These are phyloP conservation scores for Pseudogymnoascus sp. DNA, from an alignment of 2,329 filamentous ascomycete genomes.

Conservation along the genomic window DNA sequence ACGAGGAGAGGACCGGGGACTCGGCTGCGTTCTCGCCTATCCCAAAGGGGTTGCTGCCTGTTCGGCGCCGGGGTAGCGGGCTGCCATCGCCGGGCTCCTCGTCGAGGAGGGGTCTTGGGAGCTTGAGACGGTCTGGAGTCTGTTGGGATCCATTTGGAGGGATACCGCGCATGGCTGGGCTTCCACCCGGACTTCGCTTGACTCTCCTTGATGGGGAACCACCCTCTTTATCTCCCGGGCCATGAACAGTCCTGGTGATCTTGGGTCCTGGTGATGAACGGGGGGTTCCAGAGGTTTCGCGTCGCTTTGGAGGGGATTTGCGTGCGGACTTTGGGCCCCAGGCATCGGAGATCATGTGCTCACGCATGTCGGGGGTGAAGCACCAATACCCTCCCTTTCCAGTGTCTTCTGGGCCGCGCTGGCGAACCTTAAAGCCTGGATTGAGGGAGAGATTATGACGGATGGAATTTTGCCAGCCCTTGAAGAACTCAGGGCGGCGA, in stretches of 20 bases:
- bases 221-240: slow-evolving; percentile 32
- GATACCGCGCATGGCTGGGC: slow-evolving; percentile 46
- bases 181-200: slow-evolving; percentile 45
- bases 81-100: slow-evolving; percentile 42
- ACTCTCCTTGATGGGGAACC: slow-evolving; percentile 46
- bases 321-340: slow-evolving; percentile 20
- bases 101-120: slow-evolving; percentile 20
- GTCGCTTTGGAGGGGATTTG: slow-evolving; percentile 1
- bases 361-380: slow-evolving; percentile 72
- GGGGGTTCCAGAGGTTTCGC: background rate
- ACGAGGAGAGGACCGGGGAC: slow-evolving; percentile 49
- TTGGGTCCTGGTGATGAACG: background rate
- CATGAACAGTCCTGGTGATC: slow-evolving; percentile 33
- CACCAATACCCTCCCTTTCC: slow-evolving; percentile 99
- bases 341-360: slow-evolving; percentile 77
- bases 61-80: slow-evolving; percentile 48
- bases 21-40: slow-evolving; percentile 44
- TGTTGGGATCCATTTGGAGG: slow-evolving; percentile 38
- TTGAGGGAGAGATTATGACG: slow-evolving; percentile 93
- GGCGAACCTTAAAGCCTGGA: slow-evolving; percentile 89
- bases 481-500: slow-evolving; percentile 60
- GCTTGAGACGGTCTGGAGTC: slow-evolving; percentile 48
- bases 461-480: slow-evolving; percentile 98
- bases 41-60: slow-evolving; percentile 35
- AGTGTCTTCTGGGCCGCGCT: slow-evolving; percentile 85